Conservation (phyloP, 345 rosid genomes). For the Eucalyptus globulus region DNA sequence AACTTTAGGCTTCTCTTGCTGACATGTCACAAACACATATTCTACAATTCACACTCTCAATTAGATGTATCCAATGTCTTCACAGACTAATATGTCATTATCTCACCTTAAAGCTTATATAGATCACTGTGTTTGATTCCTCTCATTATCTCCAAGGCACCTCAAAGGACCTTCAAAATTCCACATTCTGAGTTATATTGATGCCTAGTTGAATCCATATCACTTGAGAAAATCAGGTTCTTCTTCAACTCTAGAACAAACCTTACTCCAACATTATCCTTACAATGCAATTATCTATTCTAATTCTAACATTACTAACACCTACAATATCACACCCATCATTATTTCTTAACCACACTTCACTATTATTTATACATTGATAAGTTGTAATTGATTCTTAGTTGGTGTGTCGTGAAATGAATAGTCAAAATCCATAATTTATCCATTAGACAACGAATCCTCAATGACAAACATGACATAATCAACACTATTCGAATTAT, state of each 20-base stretch:
- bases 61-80: not conserved
- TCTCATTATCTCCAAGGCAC: not conserved
- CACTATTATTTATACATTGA: not conserved
- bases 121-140: not conserved
- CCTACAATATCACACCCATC: accelerated
- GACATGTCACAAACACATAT: not conserved
- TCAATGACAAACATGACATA: not conserved
- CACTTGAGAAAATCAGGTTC: not conserved
- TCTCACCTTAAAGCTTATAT: not conserved
- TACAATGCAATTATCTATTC: not conserved
- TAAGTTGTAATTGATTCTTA: not conserved
- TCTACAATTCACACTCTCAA: not conserved
- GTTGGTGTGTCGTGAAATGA: accelerated
- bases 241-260: not conserved
- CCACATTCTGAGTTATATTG: not conserved
- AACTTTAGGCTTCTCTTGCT: not conserved
- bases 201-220: not conserved
- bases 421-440: not conserved
- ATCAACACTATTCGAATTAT: not conserved
- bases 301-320: not conserved
- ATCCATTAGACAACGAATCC: not conserved
- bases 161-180: not conserved
- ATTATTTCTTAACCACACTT: not conserved
- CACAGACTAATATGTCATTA: too few species aligned
- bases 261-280: not conserved